These are phyloP conservation scores for Penicillium dipodomyicola DNA, from an alignment of 495 filamentous ascomycete species.

Conservation along the genomic window DNA sequence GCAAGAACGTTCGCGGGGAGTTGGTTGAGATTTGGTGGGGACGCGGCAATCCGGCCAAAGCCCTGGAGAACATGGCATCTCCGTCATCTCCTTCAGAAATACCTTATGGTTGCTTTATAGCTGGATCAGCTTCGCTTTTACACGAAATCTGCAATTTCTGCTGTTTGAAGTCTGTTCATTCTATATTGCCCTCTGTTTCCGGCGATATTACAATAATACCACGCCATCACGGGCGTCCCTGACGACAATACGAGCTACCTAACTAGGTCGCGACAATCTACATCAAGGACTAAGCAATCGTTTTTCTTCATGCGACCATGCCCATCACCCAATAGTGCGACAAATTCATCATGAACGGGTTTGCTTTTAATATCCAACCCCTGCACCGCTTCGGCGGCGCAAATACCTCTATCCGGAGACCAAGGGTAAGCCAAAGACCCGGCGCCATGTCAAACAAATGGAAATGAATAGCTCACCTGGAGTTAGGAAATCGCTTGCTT, in stretches of 20 bases:
- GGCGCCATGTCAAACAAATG: not conserved
- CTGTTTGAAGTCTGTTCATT: not conserved
- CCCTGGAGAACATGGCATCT: constrained; percentile 3
- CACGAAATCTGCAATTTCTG: not conserved
- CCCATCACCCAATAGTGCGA: not conserved
- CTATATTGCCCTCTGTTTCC: not conserved
- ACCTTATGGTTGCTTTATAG: not conserved
- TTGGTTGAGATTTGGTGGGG: constrained; percentile 25
- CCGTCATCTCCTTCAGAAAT: constrained; percentile 6
- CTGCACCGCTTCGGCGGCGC: constrained; percentile 57
- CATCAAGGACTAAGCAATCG: not conserved
- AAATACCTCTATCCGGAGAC: constrained; percentile 63
- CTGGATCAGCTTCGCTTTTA: not conserved
- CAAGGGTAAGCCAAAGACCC: constrained; percentile 50
- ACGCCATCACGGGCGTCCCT: not conserved
- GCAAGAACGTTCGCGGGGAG: constrained; percentile 14
- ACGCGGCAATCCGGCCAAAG: constrained; percentile 10
- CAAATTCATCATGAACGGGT: constrained; percentile 31
- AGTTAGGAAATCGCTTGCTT: constrained; percentile 81
- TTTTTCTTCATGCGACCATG: not conserved
- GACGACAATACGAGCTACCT: not conserved
- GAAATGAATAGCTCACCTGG: not conserved
- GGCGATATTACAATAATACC: not conserved
- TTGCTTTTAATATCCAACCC: constrained; percentile 61
- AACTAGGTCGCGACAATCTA: constrained; percentile 1